Conservation (phyloP, 176 grass and related monocot genomes). For the Hordeum marinum region DNA sequence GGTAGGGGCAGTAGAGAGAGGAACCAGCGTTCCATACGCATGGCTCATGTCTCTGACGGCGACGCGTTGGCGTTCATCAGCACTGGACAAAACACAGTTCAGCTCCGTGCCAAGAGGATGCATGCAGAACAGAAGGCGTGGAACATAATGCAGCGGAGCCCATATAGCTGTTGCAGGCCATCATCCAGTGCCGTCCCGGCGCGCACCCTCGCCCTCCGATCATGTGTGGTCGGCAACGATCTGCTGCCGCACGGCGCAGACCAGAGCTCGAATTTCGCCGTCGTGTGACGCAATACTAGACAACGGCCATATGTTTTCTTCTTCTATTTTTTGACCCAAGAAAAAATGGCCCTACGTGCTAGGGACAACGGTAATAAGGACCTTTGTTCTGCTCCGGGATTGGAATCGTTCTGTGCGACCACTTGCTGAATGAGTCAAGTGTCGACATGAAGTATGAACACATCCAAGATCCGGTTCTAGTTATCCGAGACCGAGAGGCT, state of each 20-base stretch:
- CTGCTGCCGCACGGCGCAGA: background rate
- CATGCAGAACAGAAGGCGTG: background rate
- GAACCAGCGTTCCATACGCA: background rate
- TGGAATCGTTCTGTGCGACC: slow-evolving; percentile 12
- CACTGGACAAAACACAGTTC: background rate
- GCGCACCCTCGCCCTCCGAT: background rate
- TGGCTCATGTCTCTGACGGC: background rate
- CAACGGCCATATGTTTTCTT: background rate
- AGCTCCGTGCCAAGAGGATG: background rate
- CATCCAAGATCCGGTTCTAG: background rate
- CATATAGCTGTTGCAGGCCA: too few species aligned
- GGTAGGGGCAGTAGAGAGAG: background rate
- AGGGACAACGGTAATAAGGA: slow-evolving; percentile 14
- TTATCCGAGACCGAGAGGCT: background rate
- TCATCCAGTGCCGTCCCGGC: background rate
- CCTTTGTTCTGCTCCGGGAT: background rate
- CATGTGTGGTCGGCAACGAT: background rate
- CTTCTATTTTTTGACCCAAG: background rate
- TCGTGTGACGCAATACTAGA: slow-evolving; percentile 15
- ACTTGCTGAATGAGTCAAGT: slow-evolving; percentile 14
- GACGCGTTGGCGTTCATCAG: background rate
- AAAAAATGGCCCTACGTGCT: background rate
- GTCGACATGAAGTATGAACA: slow-evolving; percentile 43
- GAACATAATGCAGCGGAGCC: too few species aligned
- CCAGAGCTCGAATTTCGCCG: slow-evolving; percentile 6